Evolutionary conservation across 2,329 filamentous ascomycete genomes (phyloP).

Genomic region (Aureobasidium sp.): DNA sequence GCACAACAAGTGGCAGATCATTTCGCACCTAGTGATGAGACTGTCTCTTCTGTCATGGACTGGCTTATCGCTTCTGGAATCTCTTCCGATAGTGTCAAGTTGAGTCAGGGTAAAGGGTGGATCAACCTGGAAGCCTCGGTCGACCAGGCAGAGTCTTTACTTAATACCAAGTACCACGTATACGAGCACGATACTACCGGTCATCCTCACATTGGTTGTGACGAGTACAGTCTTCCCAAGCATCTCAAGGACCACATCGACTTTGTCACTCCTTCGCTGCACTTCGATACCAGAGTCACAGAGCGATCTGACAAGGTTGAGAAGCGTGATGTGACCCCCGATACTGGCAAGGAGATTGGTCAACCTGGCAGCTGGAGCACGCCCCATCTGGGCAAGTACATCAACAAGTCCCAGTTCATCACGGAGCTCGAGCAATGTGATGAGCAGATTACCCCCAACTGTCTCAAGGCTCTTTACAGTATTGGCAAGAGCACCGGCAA

Average conservation of each 20-base stretch:
- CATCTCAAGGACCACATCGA: slow-evolving; percentile 29
- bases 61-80: slow-evolving; percentile 53
- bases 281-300: slow-evolving; percentile 34
- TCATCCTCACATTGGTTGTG: slow-evolving; percentile 31
- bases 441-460: slow-evolving; percentile 50
- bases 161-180: slow-evolving; percentile 48
- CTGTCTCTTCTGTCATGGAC: slow-evolving; percentile 36
- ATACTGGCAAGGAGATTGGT: slow-evolving; percentile 21
- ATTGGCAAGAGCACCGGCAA: slow-evolving; percentile 31
- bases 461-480: slow-evolving; percentile 35
- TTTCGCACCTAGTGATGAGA: slow-evolving; percentile 32
- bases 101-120: slow-evolving; percentile 49
- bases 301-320: slow-evolving; percentile 18
- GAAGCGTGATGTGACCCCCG: slow-evolving; percentile 22
- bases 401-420: slow-evolving; percentile 22
- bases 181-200: slow-evolving; percentile 38
- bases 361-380: slow-evolving; percentile 26
- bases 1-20: slow-evolving; percentile 37
- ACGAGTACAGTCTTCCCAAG: slow-evolving; percentile 32
- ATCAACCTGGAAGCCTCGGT: slow-evolving; percentile 49
- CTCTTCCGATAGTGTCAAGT: slow-evolving; percentile 38
- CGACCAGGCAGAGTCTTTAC: slow-evolving; percentile 46
- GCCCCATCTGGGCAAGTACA: slow-evolving; percentile 25
- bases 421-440: slow-evolving; percentile 41
- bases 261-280: slow-evolving; percentile 34